Percentiles rank a stretch among this genome's conserved stretches.
phyloP scores from a whole-genome alignment of 2,329 filamentous ascomycete genomes.

The Aspergillus ochraceoroseus region DNA sequence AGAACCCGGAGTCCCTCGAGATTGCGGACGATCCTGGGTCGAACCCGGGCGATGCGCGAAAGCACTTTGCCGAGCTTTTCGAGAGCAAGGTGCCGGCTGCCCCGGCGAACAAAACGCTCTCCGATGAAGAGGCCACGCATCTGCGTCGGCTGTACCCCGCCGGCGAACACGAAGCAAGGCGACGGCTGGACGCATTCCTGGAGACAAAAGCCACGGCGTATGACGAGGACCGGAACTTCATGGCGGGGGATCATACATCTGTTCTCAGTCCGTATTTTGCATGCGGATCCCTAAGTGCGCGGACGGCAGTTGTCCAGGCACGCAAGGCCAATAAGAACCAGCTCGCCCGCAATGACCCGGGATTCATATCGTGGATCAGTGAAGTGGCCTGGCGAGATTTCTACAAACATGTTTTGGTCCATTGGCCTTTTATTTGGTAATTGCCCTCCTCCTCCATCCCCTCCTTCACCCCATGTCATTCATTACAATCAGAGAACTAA shows the following conservation, averaged over 20 bases:
- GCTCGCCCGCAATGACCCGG: slow-evolving; percentile 61
- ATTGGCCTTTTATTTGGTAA: slow-evolving; percentile 68
- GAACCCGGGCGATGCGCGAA: slow-evolving; percentile 51
- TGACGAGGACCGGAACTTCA: slow-evolving; percentile 60
- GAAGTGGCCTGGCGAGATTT: slow-evolving; percentile 86
- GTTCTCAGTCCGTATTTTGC: slow-evolving; percentile 67
- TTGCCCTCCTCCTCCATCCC: not conserved
- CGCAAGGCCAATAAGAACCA: slow-evolving; percentile 57
- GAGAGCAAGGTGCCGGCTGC: slow-evolving; percentile 55
- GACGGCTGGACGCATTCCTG: slow-evolving; percentile 63
- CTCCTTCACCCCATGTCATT: too few species aligned
- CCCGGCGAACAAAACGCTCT: slow-evolving; percentile 60
- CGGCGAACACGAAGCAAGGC: slow-evolving; percentile 66
- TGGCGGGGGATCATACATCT: slow-evolving; percentile 60
- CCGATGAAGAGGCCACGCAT: slow-evolving; percentile 54
- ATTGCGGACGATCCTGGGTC: slow-evolving; percentile 53
- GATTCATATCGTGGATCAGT: slow-evolving; percentile 69
- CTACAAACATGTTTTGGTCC: slow-evolving; percentile 75
- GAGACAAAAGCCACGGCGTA: slow-evolving; percentile 60
- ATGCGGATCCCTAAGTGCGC: slow-evolving; percentile 61
- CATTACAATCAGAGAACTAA: too few species aligned
- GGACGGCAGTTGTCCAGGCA: slow-evolving; percentile 62
- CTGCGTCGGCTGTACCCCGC: slow-evolving; percentile 64
- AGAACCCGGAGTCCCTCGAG: slow-evolving; percentile 62
- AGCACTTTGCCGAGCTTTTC: slow-evolving; percentile 56